Percentiles rank a stretch among this genome's conserved stretches.
Conservation (phyloP, 257 asterid genomes). For the Coffea eugenioides region DNA sequence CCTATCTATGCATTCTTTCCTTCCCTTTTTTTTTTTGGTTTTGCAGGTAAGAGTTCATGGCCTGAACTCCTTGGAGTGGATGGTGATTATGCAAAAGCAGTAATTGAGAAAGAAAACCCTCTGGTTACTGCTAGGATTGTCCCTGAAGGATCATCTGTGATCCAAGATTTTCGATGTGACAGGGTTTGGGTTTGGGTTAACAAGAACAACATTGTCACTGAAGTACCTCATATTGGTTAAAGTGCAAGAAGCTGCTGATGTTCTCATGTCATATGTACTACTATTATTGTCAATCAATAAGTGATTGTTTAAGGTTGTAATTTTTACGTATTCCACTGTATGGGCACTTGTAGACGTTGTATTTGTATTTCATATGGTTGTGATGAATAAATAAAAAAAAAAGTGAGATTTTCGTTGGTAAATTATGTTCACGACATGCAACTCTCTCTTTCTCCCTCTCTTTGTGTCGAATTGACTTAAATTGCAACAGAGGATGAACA, state of each 20-base stretch:
- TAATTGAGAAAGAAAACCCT: slow-evolving; percentile 28
- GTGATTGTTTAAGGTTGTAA: neutral
- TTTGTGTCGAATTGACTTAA: too few species aligned
- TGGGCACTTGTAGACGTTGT: too few species aligned
- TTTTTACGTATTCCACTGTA: too few species aligned
- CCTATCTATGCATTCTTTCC: neutral
- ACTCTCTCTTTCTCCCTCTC: too few species aligned
- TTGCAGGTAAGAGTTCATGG: slow-evolving; percentile 36
- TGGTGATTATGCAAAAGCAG: slow-evolving; percentile 12
- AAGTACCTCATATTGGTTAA: slow-evolving; percentile 23
- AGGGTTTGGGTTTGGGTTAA: slow-evolving; percentile 33
- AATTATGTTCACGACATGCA: too few species aligned
- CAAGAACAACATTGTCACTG: slow-evolving; percentile 4
- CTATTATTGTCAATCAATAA: neutral
- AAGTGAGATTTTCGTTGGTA: too few species aligned
- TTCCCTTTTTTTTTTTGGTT: neutral
- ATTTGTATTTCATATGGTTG: too few species aligned
- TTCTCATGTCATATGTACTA: neutral
- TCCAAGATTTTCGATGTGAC: slow-evolving; percentile 15
- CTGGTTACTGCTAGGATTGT: slow-evolving; percentile 22
- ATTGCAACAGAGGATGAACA: too few species aligned
- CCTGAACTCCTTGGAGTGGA: slow-evolving; percentile 31
- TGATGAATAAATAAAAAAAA: too few species aligned
- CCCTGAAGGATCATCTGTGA: neutral
- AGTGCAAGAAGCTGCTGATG: neutral